Base-by-base conservation (phyloP, 441 rosid species). In the Aleurites moluccanus region DNA sequence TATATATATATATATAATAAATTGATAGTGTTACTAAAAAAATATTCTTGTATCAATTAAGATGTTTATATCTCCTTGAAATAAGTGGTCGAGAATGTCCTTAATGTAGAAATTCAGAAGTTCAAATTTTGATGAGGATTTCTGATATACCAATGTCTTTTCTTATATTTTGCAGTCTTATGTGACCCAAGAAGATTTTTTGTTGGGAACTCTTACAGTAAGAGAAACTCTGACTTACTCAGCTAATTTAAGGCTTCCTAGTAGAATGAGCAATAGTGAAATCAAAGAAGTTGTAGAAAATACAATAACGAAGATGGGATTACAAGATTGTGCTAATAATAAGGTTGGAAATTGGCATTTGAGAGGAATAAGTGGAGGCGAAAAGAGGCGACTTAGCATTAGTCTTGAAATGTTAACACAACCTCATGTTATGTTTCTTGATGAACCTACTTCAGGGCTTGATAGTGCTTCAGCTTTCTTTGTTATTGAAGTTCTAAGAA, bases 401-500 rank as follows among this genome's bases (percentile, higher is more conserved):
- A 88, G 92, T 2, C 84, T 93, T 0, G 97, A 89, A 69, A 89
- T 92, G 79, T 89, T 96, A 75, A 87, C 92, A 20, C 85, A 80
- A 64, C 98, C 99, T 6, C 75, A 77, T 53, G 83, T 96, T 28
- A 71, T 96, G 83, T 91, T 91, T 73, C 89, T 96, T 28, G 99
- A 96, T 47, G 98, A 96, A 80, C 98, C 98, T 27, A 96, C 99
- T 1, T 88, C 92, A 40, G 98, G 98, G 21, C 85, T 96, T 3
- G 97, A 93, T 77, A 92, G 98, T 74, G 97, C 99, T 33, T 88
- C 98, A 0, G 97, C 99, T 4, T 92, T 92, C 83, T 96, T 89
- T 27, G 94, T 90, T 30, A 79, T 88, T 70, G 83, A 88, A 79
- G 82, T 88, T 50, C 90, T 93, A 1, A 86, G 85, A 68, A 89